Base-by-base conservation (phyloP, 73 alveolate species). In the Chromera velia region DNA sequence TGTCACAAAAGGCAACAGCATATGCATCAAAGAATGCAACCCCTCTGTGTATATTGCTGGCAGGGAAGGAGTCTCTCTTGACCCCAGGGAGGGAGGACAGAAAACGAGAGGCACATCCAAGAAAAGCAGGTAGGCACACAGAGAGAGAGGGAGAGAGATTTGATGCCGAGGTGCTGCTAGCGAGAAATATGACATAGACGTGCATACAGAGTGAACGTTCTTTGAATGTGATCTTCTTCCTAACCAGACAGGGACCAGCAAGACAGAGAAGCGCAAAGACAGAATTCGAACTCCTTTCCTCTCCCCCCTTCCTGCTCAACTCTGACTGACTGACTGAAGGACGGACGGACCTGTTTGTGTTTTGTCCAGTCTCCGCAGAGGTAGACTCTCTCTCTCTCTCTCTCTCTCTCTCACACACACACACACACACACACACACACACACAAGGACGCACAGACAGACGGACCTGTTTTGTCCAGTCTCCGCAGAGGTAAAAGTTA, bases 401-500 rank as follows among this genome's bases (percentile, higher is more conserved):
- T 63, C 10, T 4, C 27, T 24, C 30, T 63, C 10, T 63, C 27
- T 26, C 27, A 24, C n/a, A 17, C 6, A 6, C 30, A 63, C 27
- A 24, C 10, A 9, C 27, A 6, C 26, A 6, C 71, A 17, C 18
- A 19, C 27, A 9, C 71, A 24, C 26, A n/a, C 26, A 19, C 26
- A n/a, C 18, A 48, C 28, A n/a, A 19, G 0, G 18, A 19, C 0
- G 0, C 0, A 48, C 26, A 19, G 18, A 19, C 67, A 48, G 28
- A 48, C 18, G 64, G 9, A 26, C 0, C 85, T 78, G 85, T 72
- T 78, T 79, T 62, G 85, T 79, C 85, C 85, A 79, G 33, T 79
- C 85, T 4, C 85, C 85, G 10, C 78, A 76, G 33, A 79, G 74
- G 28, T 76, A 65, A 71, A 79, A 79, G 80, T 79, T 79, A 46